Evolutionary conservation across 768 basidiomycete genomes (phyloP).

Genomic region (Udeniomyces megalosporus): DNA sequence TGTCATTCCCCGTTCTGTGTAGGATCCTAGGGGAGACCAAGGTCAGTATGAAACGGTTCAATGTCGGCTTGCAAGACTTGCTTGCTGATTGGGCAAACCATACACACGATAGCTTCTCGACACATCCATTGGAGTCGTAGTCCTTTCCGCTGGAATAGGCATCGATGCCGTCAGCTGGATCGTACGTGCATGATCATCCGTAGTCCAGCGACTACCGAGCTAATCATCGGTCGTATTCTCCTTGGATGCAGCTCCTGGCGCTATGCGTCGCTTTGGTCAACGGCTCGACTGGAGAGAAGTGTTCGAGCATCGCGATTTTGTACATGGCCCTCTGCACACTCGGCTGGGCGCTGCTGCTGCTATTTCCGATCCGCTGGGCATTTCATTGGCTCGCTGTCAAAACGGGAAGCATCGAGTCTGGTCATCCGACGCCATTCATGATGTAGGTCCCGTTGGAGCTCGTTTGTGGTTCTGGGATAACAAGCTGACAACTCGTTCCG

Average conservation of each 20-base stretch:
- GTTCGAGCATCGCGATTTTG: too few species aligned
- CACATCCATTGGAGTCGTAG: constrained; percentile 67
- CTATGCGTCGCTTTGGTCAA: too few species aligned
- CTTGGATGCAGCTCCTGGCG: too few species aligned
- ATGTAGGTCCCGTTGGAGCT: too few species aligned
- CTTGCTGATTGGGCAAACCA: neutral
- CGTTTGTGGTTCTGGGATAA: too few species aligned
- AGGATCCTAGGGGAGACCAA: constrained; percentile 67
- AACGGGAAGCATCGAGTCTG: constrained; percentile 56
- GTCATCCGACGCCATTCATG: constrained; percentile 53
- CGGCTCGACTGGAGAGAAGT: too few species aligned
- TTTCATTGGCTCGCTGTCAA: constrained; percentile 51
- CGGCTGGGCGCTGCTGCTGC: too few species aligned
- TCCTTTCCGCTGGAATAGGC: constrained; percentile 68
- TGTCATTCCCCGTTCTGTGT: constrained; percentile 64
- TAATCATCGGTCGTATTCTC: too few species aligned
- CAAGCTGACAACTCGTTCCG: too few species aligned
- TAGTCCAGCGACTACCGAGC: too few species aligned
- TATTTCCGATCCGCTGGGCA: constrained; percentile 26
- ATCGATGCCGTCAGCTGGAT: constrained; percentile 61
- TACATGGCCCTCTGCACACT: too few species aligned
- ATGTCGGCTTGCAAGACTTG: neutral
- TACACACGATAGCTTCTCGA: constrained; percentile 45
- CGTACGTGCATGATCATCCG: constrained; percentile 28
- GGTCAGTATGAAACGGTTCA: too few species aligned